Evolutionary conservation across 768 basidiomycete species (phyloP), one percentile per base, ranked within the genome.

Genomic region (Peribolospora kevripleyi): DNA sequence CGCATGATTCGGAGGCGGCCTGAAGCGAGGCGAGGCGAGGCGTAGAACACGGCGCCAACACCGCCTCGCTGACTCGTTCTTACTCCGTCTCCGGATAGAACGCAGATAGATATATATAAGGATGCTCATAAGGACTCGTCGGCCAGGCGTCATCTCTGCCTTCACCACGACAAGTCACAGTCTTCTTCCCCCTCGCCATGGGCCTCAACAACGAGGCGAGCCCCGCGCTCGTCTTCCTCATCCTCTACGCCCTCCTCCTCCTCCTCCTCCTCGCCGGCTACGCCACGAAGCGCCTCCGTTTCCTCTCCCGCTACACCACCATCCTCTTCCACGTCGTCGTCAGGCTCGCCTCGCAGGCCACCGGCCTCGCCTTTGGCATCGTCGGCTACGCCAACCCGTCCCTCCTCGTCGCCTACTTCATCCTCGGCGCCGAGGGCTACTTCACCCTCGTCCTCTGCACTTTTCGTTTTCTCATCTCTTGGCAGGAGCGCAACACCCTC

Each of bases 371-470:
- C 3, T 50, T 58, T 45, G 54, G 55, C 39, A 53, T 51, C 47
- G 47, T 53, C 40, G 54, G 51, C 38, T 45, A 13, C 14, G 41
- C 56, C 9, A 39, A 55, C 45, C 38, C 42, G 8, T 51, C 51
- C 14, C 50, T 60, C 4, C 56, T 61, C 40, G 52, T 61, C 57
- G 61, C 61, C 47, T 61, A 58, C 52, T 54, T 61, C 52, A 57
- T 61, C 48, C 51, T 61, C 10, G 55, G 55, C 0, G 61, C 61
- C 2, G 61, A 61, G 40, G 61, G 61, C 14, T 61, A 60, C 52
- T 61, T 61, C 43, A 55, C 57, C 46, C 54, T 61, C 2, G 59
- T 61, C 6, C 55, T 61, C 10, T 60, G 59, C 41, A 45, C 57
- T 13, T 60, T 55, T 36, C 57, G 61, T 38, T 61, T 61, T 55